Percentiles rank a stretch among this genome's conserved stretches.
These are phyloP conservation scores for Selenicereus undatus DNA, from an alignment of 148 eudicot genomes.

Conservation along the genomic window DNA sequence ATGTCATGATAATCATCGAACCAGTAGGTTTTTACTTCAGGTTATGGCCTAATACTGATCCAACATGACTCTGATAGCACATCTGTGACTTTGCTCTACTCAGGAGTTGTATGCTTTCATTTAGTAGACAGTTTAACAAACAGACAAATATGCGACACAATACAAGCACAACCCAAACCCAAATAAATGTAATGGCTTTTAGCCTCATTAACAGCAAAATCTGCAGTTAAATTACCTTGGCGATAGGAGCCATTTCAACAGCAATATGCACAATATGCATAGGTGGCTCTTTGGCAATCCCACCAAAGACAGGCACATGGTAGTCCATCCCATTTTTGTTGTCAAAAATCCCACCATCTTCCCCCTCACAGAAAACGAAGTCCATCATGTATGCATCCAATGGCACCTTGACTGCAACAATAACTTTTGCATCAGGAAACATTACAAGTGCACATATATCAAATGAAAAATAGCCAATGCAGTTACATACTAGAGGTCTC, in stretches of 20 bases:
- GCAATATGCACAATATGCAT: constrained; percentile 96
- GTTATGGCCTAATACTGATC: no score
- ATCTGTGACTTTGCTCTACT: no score
- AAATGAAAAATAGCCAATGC: neutral
- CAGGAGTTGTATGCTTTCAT: no score
- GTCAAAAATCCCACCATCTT: constrained; percentile 92
- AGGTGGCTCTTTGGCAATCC: constrained; percentile 83
- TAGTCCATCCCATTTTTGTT: constrained; percentile 86
- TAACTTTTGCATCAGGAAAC: constrained; percentile 13
- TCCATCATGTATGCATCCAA: constrained; percentile 98
- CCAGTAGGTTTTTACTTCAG: neutral
- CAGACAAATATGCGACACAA: no score
- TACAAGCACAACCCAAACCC: neutral
- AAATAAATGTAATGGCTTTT: neutral
- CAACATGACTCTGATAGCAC: neutral
- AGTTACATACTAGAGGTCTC: neutral
- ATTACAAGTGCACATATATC: neutral
- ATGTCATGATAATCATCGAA: neutral
- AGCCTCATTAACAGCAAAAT: neutral
- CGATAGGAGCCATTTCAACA: constrained; percentile 99
- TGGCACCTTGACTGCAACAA: constrained; percentile 86
- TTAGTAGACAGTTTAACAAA: neutral
- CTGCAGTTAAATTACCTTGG: constrained; percentile 50
- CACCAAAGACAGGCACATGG: constrained; percentile 91
- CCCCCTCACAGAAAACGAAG: constrained; percentile 87